These are phyloP conservation scores for Amaranthus palmeri DNA, from an alignment of 148 eudicot genomes.

Conservation along the genomic window DNA sequence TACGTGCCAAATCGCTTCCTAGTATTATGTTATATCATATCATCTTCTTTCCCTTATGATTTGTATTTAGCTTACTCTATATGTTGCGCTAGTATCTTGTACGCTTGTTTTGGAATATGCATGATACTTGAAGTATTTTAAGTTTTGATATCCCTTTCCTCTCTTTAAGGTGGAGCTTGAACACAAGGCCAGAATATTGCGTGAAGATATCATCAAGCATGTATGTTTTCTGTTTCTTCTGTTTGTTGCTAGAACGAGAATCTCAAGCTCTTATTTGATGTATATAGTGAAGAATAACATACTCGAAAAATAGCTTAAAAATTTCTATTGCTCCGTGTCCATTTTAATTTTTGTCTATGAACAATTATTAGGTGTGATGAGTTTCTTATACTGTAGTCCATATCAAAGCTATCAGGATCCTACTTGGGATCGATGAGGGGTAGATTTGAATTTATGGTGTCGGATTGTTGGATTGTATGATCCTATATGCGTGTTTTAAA, in stretches of 20 bases:
- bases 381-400: too few species aligned
- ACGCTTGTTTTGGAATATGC: not conserved
- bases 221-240: slow-evolving; percentile 15
- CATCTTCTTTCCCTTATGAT: not conserved
- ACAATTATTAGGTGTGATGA: too few species aligned
- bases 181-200: slow-evolving; percentile 27
- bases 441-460: too few species aligned
- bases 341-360: too few species aligned
- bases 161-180: slow-evolving; percentile 27
- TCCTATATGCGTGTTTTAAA: too few species aligned
- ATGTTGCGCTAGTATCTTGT: not conserved
- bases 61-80: not conserved
- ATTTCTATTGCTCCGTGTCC: too few species aligned
- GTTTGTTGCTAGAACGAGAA: not conserved
- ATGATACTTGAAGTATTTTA: not conserved
- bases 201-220: slow-evolving; percentile 29
- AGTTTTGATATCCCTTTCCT: not conserved
- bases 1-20: not conserved
- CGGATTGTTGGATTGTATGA: too few species aligned
- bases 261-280: not conserved
- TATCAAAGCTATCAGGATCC: too few species aligned
- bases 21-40: too few species aligned
- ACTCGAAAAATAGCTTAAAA: too few species aligned
- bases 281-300: too few species aligned
- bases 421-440: too few species aligned